These are phyloP conservation scores for Pyrenophora tritici-repentis DNA, from an alignment of 2,329 filamentous ascomycete species.

Conservation along the genomic window DNA sequence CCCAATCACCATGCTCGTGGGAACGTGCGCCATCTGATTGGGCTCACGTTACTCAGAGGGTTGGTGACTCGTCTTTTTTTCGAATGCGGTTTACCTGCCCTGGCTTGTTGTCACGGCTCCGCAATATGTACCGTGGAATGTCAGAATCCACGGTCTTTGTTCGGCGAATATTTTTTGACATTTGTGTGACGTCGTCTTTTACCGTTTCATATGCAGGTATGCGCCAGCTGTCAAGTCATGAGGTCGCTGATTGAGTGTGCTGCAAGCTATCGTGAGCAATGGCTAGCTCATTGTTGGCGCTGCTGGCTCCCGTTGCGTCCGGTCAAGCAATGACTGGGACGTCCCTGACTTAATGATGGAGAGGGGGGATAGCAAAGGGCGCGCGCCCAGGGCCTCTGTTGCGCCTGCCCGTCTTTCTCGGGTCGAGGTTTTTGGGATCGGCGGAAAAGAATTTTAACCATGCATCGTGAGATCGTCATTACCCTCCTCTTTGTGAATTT, in stretches of 20 bases:
- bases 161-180: slow-evolving; percentile 14
- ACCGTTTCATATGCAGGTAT: neutral
- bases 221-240: slow-evolving; percentile 5
- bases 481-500: neutral
- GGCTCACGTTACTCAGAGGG: slow-evolving; percentile 4
- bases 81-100: slow-evolving; percentile 7
- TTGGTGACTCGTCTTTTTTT: neutral
- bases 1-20: slow-evolving; percentile 17
- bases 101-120: slow-evolving; percentile 17
- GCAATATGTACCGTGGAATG: neutral
- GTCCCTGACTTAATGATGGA: slow-evolving; percentile 7
- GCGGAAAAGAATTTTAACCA: neutral
- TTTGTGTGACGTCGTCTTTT: slow-evolving; percentile 8
- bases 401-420: no score
- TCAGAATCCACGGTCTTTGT: slow-evolving; percentile 11
- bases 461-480: slow-evolving; percentile 3
- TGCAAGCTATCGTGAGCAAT: slow-evolving; percentile 21
- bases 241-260: slow-evolving; percentile 16
- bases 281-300: slow-evolving; percentile 12
- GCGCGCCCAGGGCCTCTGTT: no score
- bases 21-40: slow-evolving; percentile 28
- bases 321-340: slow-evolving; percentile 12
- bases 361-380: neutral
- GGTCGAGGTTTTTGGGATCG: neutral
- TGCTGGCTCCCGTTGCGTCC: slow-evolving; percentile 11